Evolutionary conservation across 768 basidiomycete genomes (phyloP).

Genomic region (Xerocomellus intermedius): DNA sequence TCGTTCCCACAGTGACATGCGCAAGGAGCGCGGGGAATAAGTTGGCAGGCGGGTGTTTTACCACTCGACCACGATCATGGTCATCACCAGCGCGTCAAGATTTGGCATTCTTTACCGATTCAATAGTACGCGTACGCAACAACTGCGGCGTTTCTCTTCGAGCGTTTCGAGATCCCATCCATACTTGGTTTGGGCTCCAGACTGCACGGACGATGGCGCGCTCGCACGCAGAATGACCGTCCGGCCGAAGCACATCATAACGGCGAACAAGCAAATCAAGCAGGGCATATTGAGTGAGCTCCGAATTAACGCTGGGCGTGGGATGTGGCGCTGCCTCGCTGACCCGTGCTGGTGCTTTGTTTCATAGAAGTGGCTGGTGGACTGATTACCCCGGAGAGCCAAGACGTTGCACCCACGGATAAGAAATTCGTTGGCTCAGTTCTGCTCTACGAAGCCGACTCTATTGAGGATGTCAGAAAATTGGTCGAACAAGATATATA

Average conservation of each 20-base stretch:
- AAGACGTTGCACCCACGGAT: constrained; percentile 41
- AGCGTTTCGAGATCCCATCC: constrained; percentile 5
- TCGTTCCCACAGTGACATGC: constrained; percentile 3
- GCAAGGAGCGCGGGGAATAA: not conserved
- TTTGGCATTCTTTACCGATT: not conserved
- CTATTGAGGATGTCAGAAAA: constrained; percentile 45
- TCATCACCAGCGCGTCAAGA: not conserved
- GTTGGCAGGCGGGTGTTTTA: not conserved
- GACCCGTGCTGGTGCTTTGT: not conserved
- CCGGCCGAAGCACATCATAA: constrained; percentile 49
- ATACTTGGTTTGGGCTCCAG: constrained; percentile 62
- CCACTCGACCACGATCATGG: constrained; percentile 1
- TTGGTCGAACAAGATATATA: constrained; percentile 43
- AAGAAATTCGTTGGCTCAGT: constrained; percentile 63
- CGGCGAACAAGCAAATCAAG: constrained; percentile 40
- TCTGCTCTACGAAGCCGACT: constrained; percentile 53
- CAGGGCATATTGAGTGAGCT: constrained; percentile 52
- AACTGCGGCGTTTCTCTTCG: constrained; percentile 13
- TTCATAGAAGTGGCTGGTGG: constrained; percentile 52
- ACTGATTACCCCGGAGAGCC: constrained; percentile 57
- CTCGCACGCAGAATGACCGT: constrained; percentile 57
- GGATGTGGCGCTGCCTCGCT: constrained; percentile 7
- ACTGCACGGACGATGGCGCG: constrained; percentile 57
- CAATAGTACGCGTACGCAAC: not conserved
- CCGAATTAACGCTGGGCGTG: not conserved